Percentiles rank a stretch among this genome's conserved stretches.
These are phyloP conservation scores for Cicer yamashitae DNA, from an alignment of 306 rosid genomes.

Conservation along the genomic window DNA sequence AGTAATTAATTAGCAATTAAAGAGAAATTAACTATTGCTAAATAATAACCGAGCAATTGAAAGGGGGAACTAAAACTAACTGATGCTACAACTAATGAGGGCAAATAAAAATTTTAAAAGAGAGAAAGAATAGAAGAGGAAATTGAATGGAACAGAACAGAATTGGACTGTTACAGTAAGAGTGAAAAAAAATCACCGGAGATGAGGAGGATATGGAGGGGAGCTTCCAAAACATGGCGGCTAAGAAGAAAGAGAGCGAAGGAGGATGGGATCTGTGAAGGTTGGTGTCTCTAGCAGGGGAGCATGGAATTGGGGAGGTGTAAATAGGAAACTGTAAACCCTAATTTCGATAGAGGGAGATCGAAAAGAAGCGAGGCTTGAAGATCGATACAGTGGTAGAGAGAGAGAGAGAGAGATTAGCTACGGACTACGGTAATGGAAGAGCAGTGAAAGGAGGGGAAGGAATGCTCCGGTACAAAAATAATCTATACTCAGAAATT, in stretches of 20 bases:
- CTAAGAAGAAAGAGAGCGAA: slow-evolving; percentile 26
- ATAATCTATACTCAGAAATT: slow-evolving; percentile 15
- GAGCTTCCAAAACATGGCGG: slow-evolving; percentile 97
- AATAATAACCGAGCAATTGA: slow-evolving; percentile 12
- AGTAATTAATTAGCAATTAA: slow-evolving; percentile 10
- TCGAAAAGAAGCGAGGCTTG: slow-evolving; percentile 56
- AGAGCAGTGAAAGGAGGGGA: not conserved
- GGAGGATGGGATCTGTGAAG: slow-evolving; percentile 63
- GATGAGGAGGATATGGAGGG: slow-evolving; percentile 85
- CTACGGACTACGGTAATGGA: not conserved
- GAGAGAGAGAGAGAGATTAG: not conserved
- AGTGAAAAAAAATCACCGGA: slow-evolving; percentile 66
- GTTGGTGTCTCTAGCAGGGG: slow-evolving; percentile 46
- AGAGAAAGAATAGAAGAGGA: not conserved
- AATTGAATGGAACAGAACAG: not conserved
- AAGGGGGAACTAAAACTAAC: slow-evolving; percentile 2
- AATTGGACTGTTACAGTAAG: not conserved
- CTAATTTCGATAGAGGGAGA: slow-evolving; percentile 61
- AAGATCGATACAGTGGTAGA: slow-evolving; percentile 48
- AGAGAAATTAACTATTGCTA: not conserved
- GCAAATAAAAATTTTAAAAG: not conserved
- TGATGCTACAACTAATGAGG: slow-evolving; percentile 10
- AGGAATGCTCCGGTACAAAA: slow-evolving; percentile 39
- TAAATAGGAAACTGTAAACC: slow-evolving; percentile 58
- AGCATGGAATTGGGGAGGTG: slow-evolving; percentile 32